Conservation (phyloP, 1,284 basidiomycete species). For the Pholiota adiposa region DNA sequence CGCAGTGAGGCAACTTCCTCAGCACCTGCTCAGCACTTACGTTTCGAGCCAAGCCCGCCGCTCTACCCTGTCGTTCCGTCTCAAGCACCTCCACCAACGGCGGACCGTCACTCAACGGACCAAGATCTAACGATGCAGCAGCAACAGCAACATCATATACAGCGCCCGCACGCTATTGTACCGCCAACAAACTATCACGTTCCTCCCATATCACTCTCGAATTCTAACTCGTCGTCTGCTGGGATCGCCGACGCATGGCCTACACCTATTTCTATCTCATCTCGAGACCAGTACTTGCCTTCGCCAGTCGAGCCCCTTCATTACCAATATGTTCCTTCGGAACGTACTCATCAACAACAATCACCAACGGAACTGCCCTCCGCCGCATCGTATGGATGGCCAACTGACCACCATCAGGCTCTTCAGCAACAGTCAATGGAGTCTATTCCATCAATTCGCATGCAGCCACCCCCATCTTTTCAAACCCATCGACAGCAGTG, state of each 20-base stretch:
- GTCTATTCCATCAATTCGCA: not conserved
- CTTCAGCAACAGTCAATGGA: not conserved
- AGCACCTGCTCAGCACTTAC: constrained; percentile 10
- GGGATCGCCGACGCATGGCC: constrained; percentile 2
- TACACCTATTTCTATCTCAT: not conserved
- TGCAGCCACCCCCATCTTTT: not conserved
- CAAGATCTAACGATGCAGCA: not conserved
- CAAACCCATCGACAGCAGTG: not conserved
- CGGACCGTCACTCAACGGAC: not conserved
- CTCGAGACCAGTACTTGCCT: constrained; percentile 10
- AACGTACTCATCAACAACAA: constrained; percentile 4
- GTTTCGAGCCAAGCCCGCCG: constrained; percentile 17
- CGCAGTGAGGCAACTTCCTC: constrained; percentile 6
- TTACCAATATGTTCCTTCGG: constrained; percentile 5
- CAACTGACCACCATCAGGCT: not conserved
- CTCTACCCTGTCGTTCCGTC: constrained; percentile 9
- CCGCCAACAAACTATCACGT: constrained; percentile 3
- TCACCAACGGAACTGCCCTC: not conserved
- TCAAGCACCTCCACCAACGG: not conserved
- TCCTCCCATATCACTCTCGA: constrained; percentile 2
- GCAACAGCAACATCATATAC: not conserved
- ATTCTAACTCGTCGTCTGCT: constrained; percentile 8
- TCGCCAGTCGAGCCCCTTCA: constrained; percentile 1
- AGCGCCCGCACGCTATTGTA: not conserved
- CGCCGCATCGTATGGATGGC: constrained; percentile 10